Evolutionary conservation across 2,329 filamentous ascomycete species (phyloP).

Genomic region (Venturia effusa): DNA sequence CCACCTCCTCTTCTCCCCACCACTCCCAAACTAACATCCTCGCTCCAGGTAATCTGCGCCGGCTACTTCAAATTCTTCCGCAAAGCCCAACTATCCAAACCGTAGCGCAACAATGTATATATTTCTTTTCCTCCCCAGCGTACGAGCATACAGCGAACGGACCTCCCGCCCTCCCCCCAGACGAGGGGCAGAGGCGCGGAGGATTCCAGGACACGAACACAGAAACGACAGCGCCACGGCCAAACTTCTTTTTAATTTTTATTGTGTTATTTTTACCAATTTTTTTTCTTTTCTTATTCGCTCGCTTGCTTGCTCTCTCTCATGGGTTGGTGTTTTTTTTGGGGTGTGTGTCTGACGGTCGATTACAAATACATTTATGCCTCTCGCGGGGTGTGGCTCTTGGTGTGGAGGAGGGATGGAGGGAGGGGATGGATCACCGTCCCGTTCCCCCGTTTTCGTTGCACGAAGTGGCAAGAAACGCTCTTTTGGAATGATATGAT

Average conservation of each 20-base stretch:
- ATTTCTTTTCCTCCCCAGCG: not conserved
- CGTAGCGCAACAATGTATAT: slow-evolving; percentile 19
- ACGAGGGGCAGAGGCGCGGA: not conserved
- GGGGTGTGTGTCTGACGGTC: too few relatives aligned
- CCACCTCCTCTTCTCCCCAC: not conserved
- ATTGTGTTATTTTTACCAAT: not conserved
- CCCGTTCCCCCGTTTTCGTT: too few relatives aligned
- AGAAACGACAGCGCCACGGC: not conserved
- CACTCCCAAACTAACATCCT: not conserved
- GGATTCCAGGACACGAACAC: not conserved
- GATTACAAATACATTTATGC: too few relatives aligned
- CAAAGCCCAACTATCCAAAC: slow-evolving; percentile 48
- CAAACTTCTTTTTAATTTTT: not conserved
- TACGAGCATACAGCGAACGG: not conserved
- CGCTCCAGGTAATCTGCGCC: slow-evolving; percentile 44
- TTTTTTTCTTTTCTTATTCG: not conserved
- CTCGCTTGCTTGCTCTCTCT: too few relatives aligned
- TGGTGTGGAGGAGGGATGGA: too few relatives aligned
- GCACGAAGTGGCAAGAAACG: too few relatives aligned
- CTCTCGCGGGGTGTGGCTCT: too few relatives aligned
- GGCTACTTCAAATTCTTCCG: slow-evolving; percentile 47
- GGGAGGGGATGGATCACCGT: too few relatives aligned
- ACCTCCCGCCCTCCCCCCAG: not conserved
- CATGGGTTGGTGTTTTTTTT: too few relatives aligned
- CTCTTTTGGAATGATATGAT: too few relatives aligned